Evolutionary conservation across 768 basidiomycete genomes (phyloP), one percentile per base, ranked within the genome.

Genomic region (Pholiota molesta): DNA sequence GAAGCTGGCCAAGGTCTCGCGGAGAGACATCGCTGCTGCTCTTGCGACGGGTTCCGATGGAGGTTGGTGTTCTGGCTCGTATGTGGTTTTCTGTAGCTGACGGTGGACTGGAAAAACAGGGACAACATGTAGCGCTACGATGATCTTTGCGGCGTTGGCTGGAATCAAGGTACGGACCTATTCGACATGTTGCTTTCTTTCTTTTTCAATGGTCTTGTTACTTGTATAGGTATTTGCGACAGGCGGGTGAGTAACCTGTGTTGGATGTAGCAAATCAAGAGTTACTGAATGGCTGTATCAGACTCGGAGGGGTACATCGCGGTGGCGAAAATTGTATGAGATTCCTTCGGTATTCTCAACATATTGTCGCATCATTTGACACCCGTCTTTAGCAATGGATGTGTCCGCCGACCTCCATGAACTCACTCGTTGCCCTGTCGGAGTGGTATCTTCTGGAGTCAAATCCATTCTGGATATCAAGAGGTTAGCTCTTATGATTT

Each of bases 401-500:
- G 79, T 99, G 29, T 98, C 97, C 16, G 95, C 97, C 16, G 97
- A 99, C 72, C 80, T 99, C 16, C 88, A 89, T 9, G 95, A 98
- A 72, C 84, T 99, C 35, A 81, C 91, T 21, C 83, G 93, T 19
- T 97, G 94, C 67, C 91, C 95, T 21, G 92, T 99, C 49, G 95
- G 91, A 3, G 82, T 99, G 37, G 87, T 99, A 10, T 97, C 96
- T 17, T 91, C 95, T 10, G 97, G 97, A 11, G 88, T 93, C 19
- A 99, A 99, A 73, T 94, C 92, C 0, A 98, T 99, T 63, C 74
- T 99, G 45, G 97, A 99, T 72, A 95, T 99, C 62, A 91, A 91
- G 61, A 83, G 85, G 91, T 86, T 26, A 13, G 6, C 14, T 14
- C 10, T 49, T 3, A 37, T 13, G 9, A n/a, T 13, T 58, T 37